phyloP scores from a whole-genome alignment of 2,329 filamentous ascomycete species.

The Nemania sp. region DNA sequence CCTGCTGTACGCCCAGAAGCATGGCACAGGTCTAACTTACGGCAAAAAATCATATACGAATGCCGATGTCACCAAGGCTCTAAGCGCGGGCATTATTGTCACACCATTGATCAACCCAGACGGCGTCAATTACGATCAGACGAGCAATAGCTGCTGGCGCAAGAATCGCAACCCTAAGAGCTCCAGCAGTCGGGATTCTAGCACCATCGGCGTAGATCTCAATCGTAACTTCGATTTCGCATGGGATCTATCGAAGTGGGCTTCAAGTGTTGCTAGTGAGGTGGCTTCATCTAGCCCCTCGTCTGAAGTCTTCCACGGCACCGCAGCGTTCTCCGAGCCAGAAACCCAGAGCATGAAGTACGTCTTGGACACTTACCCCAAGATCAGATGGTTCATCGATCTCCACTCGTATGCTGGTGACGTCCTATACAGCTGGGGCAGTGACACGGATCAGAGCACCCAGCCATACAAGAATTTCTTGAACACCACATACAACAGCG shows the following conservation, averaged over 20 bases:
- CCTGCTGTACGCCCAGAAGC: constrained; percentile 64
- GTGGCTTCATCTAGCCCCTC: constrained; percentile 58
- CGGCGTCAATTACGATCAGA: constrained; percentile 64
- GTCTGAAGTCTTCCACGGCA: constrained; percentile 64
- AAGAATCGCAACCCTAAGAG: constrained; percentile 65
- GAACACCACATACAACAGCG: constrained; percentile 64
- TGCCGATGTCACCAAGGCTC: constrained; percentile 62
- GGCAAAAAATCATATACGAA: constrained; percentile 64
- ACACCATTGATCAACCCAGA: constrained; percentile 67
- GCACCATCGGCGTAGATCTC: constrained; percentile 61
- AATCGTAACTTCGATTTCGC: constrained; percentile 70
- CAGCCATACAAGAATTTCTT: constrained; percentile 63
- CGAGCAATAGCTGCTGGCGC: constrained; percentile 63
- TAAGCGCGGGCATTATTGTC: constrained; percentile 65
- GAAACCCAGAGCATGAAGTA: constrained; percentile 68
- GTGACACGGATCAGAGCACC: constrained; percentile 63
- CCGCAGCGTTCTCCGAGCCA: constrained; percentile 64
- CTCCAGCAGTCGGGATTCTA: constrained; percentile 48
- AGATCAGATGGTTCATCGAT: constrained; percentile 69
- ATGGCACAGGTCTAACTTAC: constrained; percentile 63
- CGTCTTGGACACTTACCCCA: constrained; percentile 62
- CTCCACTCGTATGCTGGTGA: constrained; percentile 66
- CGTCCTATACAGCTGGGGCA: constrained; percentile 69
- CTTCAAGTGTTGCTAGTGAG: constrained; percentile 52
- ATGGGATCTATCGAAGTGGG: constrained; percentile 65